Evolutionary conservation across 495 filamentous ascomycete species (phyloP), one percentile per base, ranked within the genome.

Genomic region (Hypoxylon intermedium): DNA sequence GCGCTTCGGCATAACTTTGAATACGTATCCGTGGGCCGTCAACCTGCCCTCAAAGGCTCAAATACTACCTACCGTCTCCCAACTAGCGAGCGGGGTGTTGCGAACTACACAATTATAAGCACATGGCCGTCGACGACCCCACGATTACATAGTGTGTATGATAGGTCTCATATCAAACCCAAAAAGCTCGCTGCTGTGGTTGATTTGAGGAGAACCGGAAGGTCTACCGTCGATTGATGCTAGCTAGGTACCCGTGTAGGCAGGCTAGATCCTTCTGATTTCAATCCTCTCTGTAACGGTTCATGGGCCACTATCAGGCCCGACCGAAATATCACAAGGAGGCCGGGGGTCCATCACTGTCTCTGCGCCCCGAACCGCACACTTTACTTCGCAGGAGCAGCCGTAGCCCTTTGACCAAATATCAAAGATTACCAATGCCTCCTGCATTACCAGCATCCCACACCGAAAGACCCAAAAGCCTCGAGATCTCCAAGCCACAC

Each of bases 101-200:
- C 56, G 24, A 59, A 43, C 47, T 59, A n/a, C n/a, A n/a, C n/a
- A 59, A 52, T 52, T 52, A 52, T 59, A 53, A 63, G 56, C 41
- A 57, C 20, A 41, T 36, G 26, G 43, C 13, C 30, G 15, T 31
- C 43, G 38, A 44, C n/a, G n/a, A n/a, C n/a, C n/a, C n/a, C n/a
- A n/a, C n/a, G n/a, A n/a, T n/a, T n/a, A n/a, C n/a, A n/a, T n/a
- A n/a, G n/a, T n/a, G n/a, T n/a, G n/a, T n/a, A n/a, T n/a, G n/a
- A n/a, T n/a, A n/a, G n/a, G n/a, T n/a, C n/a, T n/a, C n/a, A n/a
- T n/a, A n/a, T n/a, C n/a, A n/a, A n/a, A n/a, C n/a, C n/a, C n/a
- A n/a, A n/a, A n/a, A n/a, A n/a, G n/a, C n/a, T n/a, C n/a, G n/a
- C n/a, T n/a, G n/a, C n/a, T n/a, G n/a, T n/a, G n/a, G n/a, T n/a